Conservation (phyloP, 768 basidiomycete genomes). For the Fomitopsis pulvina region DNA sequence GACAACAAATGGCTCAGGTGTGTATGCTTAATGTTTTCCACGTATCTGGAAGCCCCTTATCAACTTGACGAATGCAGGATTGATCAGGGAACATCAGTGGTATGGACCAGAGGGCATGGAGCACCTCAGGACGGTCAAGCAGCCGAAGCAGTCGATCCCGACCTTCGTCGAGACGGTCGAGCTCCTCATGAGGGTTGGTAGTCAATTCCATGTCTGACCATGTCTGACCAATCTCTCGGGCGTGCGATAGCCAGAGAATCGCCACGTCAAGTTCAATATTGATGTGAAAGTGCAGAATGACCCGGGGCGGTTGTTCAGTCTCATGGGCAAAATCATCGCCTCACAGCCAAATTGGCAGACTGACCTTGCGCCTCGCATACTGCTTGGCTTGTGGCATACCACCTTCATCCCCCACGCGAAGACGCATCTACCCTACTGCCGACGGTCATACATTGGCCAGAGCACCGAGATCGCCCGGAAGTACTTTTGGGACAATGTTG, state of each 20-base stretch:
- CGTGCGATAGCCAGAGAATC: slow-evolving; percentile 55
- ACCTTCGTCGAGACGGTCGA: slow-evolving; percentile 82
- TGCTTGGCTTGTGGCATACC: slow-evolving; percentile 89
- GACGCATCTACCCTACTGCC: slow-evolving; percentile 71
- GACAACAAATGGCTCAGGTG: slow-evolving; percentile 75
- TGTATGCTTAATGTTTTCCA: background rate
- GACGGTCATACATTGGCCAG: slow-evolving; percentile 78
- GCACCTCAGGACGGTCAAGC: slow-evolving; percentile 71
- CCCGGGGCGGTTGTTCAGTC: slow-evolving; percentile 73
- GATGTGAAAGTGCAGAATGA: slow-evolving; percentile 95
- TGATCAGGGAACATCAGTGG: slow-evolving; percentile 48
- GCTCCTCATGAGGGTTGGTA: slow-evolving; percentile 64
- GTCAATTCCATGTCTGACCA: background rate
- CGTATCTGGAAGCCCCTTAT: background rate
- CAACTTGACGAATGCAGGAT: slow-evolving; percentile 31
- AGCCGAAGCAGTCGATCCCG: slow-evolving; percentile 84
- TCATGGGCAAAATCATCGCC: slow-evolving; percentile 68
- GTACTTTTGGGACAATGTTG: slow-evolving; percentile 86
- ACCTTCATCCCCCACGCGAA: slow-evolving; percentile 78
- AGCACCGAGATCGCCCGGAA: slow-evolving; percentile 65
- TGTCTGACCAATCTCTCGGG: background rate
- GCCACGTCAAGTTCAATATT: slow-evolving; percentile 73
- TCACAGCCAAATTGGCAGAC: slow-evolving; percentile 67
- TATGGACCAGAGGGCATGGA: slow-evolving; percentile 50
- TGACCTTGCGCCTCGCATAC: slow-evolving; percentile 68